phyloP scores from a whole-genome alignment of 2,329 filamentous ascomycete genomes.

The Nannizziopsis arthrosporioides region DNA sequence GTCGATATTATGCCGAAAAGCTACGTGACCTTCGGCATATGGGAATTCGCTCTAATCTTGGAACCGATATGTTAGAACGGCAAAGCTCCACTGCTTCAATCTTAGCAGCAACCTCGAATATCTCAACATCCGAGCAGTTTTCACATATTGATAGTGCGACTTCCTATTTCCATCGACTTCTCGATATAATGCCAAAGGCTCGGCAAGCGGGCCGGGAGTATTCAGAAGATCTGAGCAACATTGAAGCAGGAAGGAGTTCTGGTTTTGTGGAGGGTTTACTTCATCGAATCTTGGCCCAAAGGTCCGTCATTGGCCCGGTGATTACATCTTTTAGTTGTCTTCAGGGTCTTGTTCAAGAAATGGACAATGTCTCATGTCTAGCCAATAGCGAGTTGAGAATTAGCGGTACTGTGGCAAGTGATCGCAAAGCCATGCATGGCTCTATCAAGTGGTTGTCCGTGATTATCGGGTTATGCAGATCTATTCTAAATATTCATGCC shows the following conservation, averaged over 20 bases:
- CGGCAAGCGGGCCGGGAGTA: conserved; percentile 59
- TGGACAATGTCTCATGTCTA: conserved; percentile 26
- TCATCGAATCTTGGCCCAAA: conserved; percentile 36
- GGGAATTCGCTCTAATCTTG: conserved; percentile 77
- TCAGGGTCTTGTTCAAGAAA: conserved; percentile 22
- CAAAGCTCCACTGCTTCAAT: conserved; percentile 62
- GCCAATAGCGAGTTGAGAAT: conserved; percentile 19
- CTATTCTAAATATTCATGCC: conserved; percentile 54
- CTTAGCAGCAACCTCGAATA: conserved; percentile 47
- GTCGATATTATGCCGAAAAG: conserved; percentile 79
- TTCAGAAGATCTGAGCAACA: conserved; percentile 70
- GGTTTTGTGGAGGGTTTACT: conserved; percentile 82
- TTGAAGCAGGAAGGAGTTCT: conserved; percentile 66
- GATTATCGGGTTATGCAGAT: conserved; percentile 51
- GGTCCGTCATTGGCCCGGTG: conserved; percentile 26
- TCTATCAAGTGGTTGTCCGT: conserved; percentile 52
- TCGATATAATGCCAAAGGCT: conserved; percentile 60
- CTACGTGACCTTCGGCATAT: conserved; percentile 73
- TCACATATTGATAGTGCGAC: conserved; percentile 41
- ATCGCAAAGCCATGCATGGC: conserved; percentile 20
- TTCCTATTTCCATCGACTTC: conserved; percentile 64
- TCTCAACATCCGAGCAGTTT: conserved; percentile 18
- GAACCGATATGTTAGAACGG: conserved; percentile 57
- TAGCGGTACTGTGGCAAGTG: conserved; percentile 9
- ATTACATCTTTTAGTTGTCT: conserved; percentile 24